Evolutionary conservation across 2,329 filamentous ascomycete genomes (phyloP).

Genomic region (Stagonosporopsis tanaceti): DNA sequence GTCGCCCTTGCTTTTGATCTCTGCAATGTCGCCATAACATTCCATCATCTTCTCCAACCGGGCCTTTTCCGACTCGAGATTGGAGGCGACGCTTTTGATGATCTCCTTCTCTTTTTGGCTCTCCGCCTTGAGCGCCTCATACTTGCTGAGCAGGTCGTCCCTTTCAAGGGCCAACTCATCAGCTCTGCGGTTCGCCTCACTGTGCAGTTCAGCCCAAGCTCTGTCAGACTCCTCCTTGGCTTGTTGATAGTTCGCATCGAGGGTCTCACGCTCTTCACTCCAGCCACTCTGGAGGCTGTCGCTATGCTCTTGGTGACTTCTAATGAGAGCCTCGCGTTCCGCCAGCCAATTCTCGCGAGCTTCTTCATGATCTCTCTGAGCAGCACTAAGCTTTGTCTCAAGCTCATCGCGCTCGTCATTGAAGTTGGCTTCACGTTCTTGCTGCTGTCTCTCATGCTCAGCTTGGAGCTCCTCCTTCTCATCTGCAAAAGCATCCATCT

Average conservation of each 20-base stretch:
- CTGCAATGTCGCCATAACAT: slow-evolving; percentile 52
- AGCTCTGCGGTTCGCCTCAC: slow-evolving; percentile 45
- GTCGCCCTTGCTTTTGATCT: slow-evolving; percentile 55
- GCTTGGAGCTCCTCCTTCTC: slow-evolving; percentile 47
- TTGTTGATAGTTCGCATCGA: slow-evolving; percentile 44
- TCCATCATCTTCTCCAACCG: slow-evolving; percentile 55
- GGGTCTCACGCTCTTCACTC: slow-evolving; percentile 60
- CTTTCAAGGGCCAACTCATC: slow-evolving; percentile 45
- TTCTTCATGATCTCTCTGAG: slow-evolving; percentile 55
- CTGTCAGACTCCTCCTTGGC: slow-evolving; percentile 56
- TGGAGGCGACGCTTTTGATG: slow-evolving; percentile 50
- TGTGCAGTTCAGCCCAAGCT: slow-evolving; percentile 54
- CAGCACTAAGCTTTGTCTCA: slow-evolving; percentile 49
- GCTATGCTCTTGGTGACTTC: slow-evolving; percentile 58
- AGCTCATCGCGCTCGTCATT: slow-evolving; percentile 54
- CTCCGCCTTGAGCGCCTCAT: slow-evolving; percentile 43
- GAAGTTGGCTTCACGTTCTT: slow-evolving; percentile 53
- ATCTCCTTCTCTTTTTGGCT: slow-evolving; percentile 48
- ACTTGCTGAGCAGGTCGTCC: slow-evolving; percentile 46
- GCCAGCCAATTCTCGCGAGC: slow-evolving; percentile 58
- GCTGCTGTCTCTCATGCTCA: slow-evolving; percentile 44
- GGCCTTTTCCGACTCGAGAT: slow-evolving; percentile 52
- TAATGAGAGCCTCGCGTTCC: slow-evolving; percentile 48
- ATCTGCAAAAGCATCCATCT: slow-evolving; percentile 45
- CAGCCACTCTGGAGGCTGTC: slow-evolving; percentile 60